Percentiles rank a stretch among this genome's conserved stretches.
These are phyloP conservation scores for Agrocybe chaxingu DNA, from an alignment of 768 basidiomycete species.

Conservation along the genomic window DNA sequence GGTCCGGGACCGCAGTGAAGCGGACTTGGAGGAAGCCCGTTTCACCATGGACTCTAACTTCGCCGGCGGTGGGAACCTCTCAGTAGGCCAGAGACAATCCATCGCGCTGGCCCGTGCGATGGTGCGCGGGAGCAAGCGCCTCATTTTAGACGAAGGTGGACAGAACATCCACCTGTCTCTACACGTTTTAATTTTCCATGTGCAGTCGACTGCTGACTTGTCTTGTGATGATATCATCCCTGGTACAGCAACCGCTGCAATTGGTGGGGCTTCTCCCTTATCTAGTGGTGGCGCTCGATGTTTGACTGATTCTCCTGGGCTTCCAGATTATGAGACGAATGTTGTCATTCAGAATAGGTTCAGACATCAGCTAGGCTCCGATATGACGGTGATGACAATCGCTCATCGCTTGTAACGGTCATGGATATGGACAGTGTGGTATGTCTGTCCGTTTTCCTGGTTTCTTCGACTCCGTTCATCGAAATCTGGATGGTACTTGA, in stretches of 20 bases:
- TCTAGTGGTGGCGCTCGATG: not conserved
- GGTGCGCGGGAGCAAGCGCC: constrained; percentile 52
- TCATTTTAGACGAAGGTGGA: constrained; percentile 63
- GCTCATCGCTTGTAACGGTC: constrained; percentile 69
- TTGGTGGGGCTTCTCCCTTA: constrained; percentile 30
- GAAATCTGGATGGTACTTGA: constrained; percentile 46
- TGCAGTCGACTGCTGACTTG: constrained; percentile 13
- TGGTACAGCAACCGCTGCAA: constrained; percentile 39
- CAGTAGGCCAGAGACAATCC: constrained; percentile 73
- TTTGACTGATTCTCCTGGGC: not conserved
- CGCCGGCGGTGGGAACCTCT: constrained; percentile 62
- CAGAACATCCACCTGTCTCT: not conserved
- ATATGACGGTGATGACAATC: constrained; percentile 61
- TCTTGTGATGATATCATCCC: not conserved
- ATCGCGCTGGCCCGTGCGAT: constrained; percentile 66
- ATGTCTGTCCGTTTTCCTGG: not conserved
- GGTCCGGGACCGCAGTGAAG: constrained; percentile 13
- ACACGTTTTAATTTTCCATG: too few species aligned
- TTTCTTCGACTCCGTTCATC: constrained; percentile 15
- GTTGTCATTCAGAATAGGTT: constrained; percentile 69
- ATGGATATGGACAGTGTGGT: constrained; percentile 63
- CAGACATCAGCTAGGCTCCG: constrained; percentile 56
- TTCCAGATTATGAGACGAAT: constrained; percentile 59
- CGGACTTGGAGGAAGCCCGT: constrained; percentile 39
- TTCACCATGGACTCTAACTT: constrained; percentile 45